phyloP scores from a whole-genome alignment of 805 yeast genomes.

The Candida palmyrensis region DNA sequence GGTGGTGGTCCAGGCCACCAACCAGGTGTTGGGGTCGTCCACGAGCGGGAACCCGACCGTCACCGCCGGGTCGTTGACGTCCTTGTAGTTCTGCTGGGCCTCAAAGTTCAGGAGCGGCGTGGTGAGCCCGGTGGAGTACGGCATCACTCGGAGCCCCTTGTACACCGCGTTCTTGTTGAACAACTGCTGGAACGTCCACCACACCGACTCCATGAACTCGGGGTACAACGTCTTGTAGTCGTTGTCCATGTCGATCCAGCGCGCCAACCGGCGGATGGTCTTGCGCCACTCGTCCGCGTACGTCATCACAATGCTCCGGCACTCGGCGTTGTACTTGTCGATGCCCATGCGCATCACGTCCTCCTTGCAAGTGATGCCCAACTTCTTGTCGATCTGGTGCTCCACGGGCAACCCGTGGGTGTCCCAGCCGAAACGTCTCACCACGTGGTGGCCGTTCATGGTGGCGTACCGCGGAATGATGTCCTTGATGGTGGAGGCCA shows the following conservation, averaged over 20 bases:
- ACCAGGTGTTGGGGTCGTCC: constrained; percentile 73
- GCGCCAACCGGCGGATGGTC: constrained; percentile 90
- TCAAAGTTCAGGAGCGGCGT: constrained; percentile 97
- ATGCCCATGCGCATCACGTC: constrained; percentile 95
- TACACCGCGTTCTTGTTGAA: constrained; percentile 84
- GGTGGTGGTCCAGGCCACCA: constrained; percentile 99
- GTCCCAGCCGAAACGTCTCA: constrained; percentile 99
- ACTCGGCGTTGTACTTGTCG: constrained; percentile 88
- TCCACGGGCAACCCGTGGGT: constrained; percentile 99
- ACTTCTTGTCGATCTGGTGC: constrained; percentile 96
- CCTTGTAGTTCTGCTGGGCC: constrained; percentile 98
- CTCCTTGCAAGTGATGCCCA: constrained; percentile 87
- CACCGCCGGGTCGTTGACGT: constrained; percentile 94
- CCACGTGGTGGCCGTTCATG: constrained; percentile 95
- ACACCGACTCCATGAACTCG: constrained; percentile 92
- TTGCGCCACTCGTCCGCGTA: constrained; percentile 93
- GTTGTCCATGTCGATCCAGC: constrained; percentile 99
- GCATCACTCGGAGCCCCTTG: constrained; percentile 97
- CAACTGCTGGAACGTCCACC: constrained; percentile 97
- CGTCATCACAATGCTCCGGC: constrained; percentile 96
- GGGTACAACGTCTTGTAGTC: constrained; percentile 97
- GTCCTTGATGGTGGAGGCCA: constrained; percentile 96
- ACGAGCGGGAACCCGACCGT: constrained; percentile 82
- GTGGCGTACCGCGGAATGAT: constrained; percentile 96
- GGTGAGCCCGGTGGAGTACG: constrained; percentile 95